Evolutionary conservation across 1,139 yeast genomes (phyloP), one percentile per base, ranked within the genome.

Genomic region (Kodamaea sp.): DNA sequence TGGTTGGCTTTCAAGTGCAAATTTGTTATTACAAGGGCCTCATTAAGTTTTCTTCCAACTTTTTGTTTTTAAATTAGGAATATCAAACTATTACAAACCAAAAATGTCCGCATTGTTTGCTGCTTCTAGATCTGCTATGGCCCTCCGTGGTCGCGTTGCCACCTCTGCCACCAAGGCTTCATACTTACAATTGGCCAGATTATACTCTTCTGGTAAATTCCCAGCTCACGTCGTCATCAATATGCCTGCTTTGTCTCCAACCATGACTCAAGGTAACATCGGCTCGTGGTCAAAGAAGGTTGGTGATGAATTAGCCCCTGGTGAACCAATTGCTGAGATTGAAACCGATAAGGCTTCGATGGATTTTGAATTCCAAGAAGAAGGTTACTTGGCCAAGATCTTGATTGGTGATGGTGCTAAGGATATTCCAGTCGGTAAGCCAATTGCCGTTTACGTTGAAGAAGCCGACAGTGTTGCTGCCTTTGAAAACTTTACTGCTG

Each of bases 291-390:
- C 81, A 58, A 90, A 89, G 71, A 68, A 78, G 38, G 88, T 82
- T 37, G 98, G 98, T 58, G 97, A 92, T 60, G 67, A 79, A 63
- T 78, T 92, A 53, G 54, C 75, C 24, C 94, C 97, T 24, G 97
- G 98, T 64, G 97, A 90, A 60, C 82, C 94, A 40, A 79, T 92
- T 53, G 97, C 96, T 42, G 98, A 92, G 67, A 84, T 92, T 50
- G 98, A 92, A 71, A 92, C 99, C 50, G 99, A 92, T 65, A 92
- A 92, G 75, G 98, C 99, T 42, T 84, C 90, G 49, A 92, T 92
- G 96, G 99, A 94, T 69, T 92, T 89, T 58, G 99, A 92, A 70
- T 92, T 92, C 75, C 97, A 90, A 72, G 99, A 94, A 55, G 99
- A 94, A 44, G 99, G 98, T 44, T 89, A 62, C 71, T 73, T 92